Evolutionary conservation across 768 basidiomycete species (phyloP).

Genomic region (Dacryopinax primogenitus): DNA sequence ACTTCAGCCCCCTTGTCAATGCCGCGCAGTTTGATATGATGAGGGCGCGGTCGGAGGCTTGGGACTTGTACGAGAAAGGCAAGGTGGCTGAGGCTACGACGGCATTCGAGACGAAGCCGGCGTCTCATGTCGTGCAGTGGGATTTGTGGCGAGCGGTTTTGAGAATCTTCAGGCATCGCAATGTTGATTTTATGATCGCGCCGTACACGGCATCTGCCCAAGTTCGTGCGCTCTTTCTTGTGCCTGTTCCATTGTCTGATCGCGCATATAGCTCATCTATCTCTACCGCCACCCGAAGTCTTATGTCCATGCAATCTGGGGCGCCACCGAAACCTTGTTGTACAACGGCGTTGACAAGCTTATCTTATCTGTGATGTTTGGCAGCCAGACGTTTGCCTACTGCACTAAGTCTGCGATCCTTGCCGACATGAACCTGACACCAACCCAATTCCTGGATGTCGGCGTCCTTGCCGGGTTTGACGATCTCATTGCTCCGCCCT

Average conservation of each 20-base stretch:
- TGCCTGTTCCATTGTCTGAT: not conserved
- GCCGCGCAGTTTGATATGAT: slow-evolving; percentile 13
- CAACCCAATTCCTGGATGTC: slow-evolving; percentile 92
- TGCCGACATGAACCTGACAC: slow-evolving; percentile 46
- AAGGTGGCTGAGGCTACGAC: slow-evolving; percentile 80
- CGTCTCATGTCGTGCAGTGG: slow-evolving; percentile 56
- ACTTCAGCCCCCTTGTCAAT: slow-evolving; percentile 5
- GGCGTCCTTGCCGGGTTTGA: slow-evolving; percentile 87
- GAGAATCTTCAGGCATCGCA: slow-evolving; percentile 83
- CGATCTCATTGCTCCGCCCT: slow-evolving; percentile 46
- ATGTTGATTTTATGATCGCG: slow-evolving; percentile 91
- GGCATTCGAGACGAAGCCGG: slow-evolving; percentile 56
- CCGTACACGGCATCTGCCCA: slow-evolving; percentile 94
- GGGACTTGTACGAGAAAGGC: slow-evolving; percentile 86
- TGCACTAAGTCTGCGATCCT: slow-evolving; percentile 69
- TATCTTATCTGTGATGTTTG: slow-evolving; percentile 61
- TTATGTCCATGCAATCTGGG: slow-evolving; percentile 90
- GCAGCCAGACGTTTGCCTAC: slow-evolving; percentile 64
- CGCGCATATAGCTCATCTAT: slow-evolving; percentile 62
- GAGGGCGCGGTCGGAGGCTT: slow-evolving; percentile 57
- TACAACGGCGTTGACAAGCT: slow-evolving; percentile 81
- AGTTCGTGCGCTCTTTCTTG: slow-evolving; percentile 38
- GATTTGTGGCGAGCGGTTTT: slow-evolving; percentile 92
- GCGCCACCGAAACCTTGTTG: slow-evolving; percentile 76
- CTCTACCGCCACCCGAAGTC: slow-evolving; percentile 83